Evolutionary conservation across 805 yeast genomes (phyloP).

Genomic region (Vanderwaltozyma tropicalis): DNA sequence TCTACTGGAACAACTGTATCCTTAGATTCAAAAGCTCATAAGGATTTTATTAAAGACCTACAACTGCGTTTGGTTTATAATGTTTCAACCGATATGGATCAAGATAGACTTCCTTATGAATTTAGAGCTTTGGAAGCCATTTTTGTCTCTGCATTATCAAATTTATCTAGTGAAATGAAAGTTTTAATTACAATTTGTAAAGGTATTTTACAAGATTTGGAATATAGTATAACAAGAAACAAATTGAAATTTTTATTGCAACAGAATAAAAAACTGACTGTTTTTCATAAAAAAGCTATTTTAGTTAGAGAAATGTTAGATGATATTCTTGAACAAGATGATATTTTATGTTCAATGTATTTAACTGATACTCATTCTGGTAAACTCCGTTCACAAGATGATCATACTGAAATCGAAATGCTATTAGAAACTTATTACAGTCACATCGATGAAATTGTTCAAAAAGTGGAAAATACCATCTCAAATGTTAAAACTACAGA

Average conservation of each 20-base stretch:
- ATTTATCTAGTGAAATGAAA: conserved; percentile 76
- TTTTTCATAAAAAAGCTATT: conserved; percentile 74
- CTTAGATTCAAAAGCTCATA: conserved; percentile 21
- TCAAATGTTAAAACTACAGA: conserved; percentile 88
- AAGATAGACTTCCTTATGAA: conserved; percentile 62
- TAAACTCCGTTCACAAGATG: conserved; percentile 40
- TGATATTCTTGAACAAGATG: conserved; percentile 80
- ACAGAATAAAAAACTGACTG: conserved; percentile 74
- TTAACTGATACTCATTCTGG: conserved; percentile 50
- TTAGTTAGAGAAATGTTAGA: conserved; percentile 76
- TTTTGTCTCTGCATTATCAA: conserved; percentile 66
- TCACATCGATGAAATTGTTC: conserved; percentile 90
- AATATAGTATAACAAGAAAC: conserved; percentile 68
- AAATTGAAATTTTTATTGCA: conserved; percentile 69
- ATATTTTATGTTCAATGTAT: conserved; percentile 71
- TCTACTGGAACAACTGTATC: conserved; percentile 21
- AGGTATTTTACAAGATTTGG: conserved; percentile 67
- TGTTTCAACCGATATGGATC: conserved; percentile 9
- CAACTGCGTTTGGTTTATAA: conserved; percentile 16
- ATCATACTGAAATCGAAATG: conserved; percentile 84
- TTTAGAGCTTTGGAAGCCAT: conserved; percentile 85
- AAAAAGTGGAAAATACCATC: conserved; percentile 64
- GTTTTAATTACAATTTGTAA: conserved; percentile 69
- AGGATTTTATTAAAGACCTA: conserved; percentile 18
- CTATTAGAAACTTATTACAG: conserved; percentile 82